Conservation (phyloP, 139 green algal species). For the Tetradesmus lagerheimii region DNA sequence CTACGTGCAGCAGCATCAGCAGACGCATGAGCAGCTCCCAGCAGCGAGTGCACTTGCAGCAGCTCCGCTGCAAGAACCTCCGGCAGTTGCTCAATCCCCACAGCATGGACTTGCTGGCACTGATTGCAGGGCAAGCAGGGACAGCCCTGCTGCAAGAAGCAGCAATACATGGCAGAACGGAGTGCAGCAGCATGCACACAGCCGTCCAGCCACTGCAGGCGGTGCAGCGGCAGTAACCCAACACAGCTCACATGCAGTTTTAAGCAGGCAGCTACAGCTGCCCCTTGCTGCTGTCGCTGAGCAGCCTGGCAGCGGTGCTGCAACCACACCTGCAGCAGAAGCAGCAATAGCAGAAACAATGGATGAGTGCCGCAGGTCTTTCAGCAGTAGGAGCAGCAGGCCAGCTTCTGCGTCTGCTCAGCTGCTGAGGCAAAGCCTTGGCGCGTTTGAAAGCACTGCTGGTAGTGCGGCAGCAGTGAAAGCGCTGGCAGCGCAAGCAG, state of each 20-base stretch:
- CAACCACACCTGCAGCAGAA: neutral
- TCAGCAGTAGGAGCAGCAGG: neutral
- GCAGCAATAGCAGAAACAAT: neutral
- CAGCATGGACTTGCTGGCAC: neutral
- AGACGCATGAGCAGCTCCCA: neutral
- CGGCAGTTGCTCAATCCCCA: neutral
- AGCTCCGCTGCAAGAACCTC: neutral
- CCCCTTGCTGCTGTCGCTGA: neutral
- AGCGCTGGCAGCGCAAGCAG: neutral
- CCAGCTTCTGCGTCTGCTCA: constrained; percentile 6
- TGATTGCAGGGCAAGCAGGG: neutral
- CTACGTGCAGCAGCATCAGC: neutral
- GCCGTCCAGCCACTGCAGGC: neutral
- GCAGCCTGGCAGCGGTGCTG: neutral
- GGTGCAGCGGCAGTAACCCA: neutral
- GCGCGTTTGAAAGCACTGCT: neutral
- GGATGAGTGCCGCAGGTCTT: neutral
- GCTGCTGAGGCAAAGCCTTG: neutral
- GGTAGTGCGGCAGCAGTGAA: neutral
- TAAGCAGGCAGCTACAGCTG: constrained; percentile 24
- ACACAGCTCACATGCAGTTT: neutral
- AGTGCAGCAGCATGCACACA: neutral
- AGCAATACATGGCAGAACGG: too few species aligned
- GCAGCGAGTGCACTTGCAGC: neutral
- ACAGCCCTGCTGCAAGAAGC: neutral